Evolutionary conservation across 2,329 filamentous ascomycete genomes (phyloP).

Genomic region (Fusarium virguliforme): DNA sequence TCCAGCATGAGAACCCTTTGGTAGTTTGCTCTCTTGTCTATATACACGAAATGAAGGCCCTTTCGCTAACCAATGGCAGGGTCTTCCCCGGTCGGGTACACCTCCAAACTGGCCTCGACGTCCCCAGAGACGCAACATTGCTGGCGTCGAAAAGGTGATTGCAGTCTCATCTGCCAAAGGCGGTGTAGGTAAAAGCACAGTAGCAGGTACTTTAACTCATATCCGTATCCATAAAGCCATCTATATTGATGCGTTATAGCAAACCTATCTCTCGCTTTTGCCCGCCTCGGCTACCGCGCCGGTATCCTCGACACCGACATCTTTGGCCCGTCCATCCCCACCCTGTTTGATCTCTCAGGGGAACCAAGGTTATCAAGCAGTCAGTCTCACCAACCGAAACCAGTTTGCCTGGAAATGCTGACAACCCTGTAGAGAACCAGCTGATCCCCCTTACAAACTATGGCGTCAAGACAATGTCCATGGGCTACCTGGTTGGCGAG

Average conservation of each 20-base stretch:
- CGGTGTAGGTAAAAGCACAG: conserved; percentile 97
- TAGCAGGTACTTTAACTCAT: conserved; percentile 73
- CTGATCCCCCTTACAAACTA: conserved; percentile 93
- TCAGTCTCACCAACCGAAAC: conserved; percentile 59
- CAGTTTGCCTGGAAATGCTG: conserved; percentile 1
- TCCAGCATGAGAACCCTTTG: conserved; percentile 87
- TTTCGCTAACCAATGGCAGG: conserved; percentile 66
- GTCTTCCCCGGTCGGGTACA: conserved; percentile 83
- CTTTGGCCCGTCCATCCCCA: conserved; percentile 95
- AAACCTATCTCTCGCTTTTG: conserved; percentile 90
- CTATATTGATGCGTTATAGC: conserved; percentile 57
- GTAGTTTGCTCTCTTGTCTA: conserved; percentile 61
- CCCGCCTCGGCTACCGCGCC: conserved; percentile 83
- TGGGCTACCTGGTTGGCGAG: conserved; percentile 91
- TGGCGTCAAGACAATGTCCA: conserved; percentile 98
- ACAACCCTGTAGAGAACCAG: conserved; percentile 74
- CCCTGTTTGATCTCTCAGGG: conserved; percentile 84
- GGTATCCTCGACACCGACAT: conserved; percentile 97
- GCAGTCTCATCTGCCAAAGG: conserved; percentile 98
- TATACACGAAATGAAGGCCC: fast-evolving
- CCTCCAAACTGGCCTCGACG: conserved; percentile 76
- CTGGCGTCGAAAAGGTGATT: conserved; percentile 90
- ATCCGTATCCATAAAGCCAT: not conserved
- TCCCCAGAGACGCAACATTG: conserved; percentile 85
- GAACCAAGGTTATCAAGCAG: conserved; percentile 83